phyloP scores from a whole-genome alignment of 768 basidiomycete genomes.

The Lactifluus pinguis region DNA sequence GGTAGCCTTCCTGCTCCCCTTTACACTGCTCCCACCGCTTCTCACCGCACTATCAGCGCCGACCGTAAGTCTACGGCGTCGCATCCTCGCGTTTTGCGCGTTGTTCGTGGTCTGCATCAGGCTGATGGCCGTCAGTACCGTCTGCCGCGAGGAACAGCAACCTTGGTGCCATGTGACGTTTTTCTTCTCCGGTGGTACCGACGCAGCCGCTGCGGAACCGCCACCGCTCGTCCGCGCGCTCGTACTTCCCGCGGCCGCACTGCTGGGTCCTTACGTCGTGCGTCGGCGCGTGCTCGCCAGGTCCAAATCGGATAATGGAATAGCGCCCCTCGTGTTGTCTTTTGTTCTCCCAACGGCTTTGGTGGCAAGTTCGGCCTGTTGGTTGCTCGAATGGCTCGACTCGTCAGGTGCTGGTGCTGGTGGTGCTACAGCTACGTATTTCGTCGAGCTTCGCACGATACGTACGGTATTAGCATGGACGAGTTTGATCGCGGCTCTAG shows the following conservation, averaged over 20 bases:
- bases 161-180: conserved; percentile 87
- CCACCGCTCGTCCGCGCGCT: conserved; percentile 49
- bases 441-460: conserved; percentile 36
- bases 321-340: conserved; percentile 57
- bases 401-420: conserved; percentile 37
- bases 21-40: conserved; percentile 52
- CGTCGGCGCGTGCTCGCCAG: conserved; percentile 49
- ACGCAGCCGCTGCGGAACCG: conserved; percentile 57
- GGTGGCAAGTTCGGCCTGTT: conserved; percentile 51
- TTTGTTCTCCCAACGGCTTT: conserved; percentile 51
- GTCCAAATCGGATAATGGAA: conserved; percentile 65
- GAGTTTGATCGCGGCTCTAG: conserved; percentile 41
- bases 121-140: conserved; percentile 71
- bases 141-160: conserved; percentile 92
- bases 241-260: conserved; percentile 42
- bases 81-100: conserved; percentile 64
- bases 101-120: conserved; percentile 62
- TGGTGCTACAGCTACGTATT: conserved; percentile 5
- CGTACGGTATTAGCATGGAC: conserved; percentile 56
- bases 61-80: conserved; percentile 57
- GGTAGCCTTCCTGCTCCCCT: conserved; percentile 62
- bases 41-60: conserved; percentile 60
- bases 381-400: conserved; percentile 79
- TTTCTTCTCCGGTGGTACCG: conserved; percentile 39
- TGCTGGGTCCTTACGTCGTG: conserved; percentile 44